A percentile compares a stretch with the other conserved stretches of the same genome.
Conservation (phyloP, 768 basidiomycete genomes). For the Porphyrellus cyaneotinctus region DNA sequence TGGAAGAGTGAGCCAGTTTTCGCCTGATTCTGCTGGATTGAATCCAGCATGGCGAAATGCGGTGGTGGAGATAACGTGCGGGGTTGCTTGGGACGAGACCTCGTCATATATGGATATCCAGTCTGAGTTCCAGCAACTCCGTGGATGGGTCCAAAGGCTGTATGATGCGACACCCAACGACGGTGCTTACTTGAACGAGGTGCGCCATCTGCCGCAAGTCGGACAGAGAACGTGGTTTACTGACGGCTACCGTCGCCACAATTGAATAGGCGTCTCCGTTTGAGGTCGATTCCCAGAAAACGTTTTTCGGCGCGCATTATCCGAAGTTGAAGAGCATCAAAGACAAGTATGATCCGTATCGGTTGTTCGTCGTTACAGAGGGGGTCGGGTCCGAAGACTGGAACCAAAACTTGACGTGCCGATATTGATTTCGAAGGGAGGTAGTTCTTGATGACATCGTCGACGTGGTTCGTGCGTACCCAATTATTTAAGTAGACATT, state of each 20-base stretch:
- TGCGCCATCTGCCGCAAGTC: constrained; percentile 7
- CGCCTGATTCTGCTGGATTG: constrained; percentile 38
- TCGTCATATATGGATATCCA: constrained; percentile 12
- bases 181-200: constrained; percentile 50
- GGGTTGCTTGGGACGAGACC: constrained; percentile 20
- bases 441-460: background rate
- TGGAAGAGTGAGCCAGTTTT: constrained; percentile 36
- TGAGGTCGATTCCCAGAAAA: constrained; percentile 38
- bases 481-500: background rate
- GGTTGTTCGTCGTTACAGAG: constrained; percentile 41
- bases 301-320: constrained; percentile 48
- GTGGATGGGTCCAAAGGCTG: constrained; percentile 7
- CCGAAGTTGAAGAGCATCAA: constrained; percentile 40
- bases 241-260: background rate
- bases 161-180: constrained; percentile 30
- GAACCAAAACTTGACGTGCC: background rate
- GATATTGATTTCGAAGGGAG: background rate
- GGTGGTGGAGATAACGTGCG: constrained; percentile 11
- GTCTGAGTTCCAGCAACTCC: constrained; percentile 4
- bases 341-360: constrained; percentile 40
- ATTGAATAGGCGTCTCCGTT: constrained; percentile 39
- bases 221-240: background rate
- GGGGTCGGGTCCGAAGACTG: constrained; percentile 47
- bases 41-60: constrained; percentile 49
- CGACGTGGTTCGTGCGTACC: background rate